Conservation (phyloP, 2,329 filamentous ascomycete species). For the Pseudomassariella vexata region DNA sequence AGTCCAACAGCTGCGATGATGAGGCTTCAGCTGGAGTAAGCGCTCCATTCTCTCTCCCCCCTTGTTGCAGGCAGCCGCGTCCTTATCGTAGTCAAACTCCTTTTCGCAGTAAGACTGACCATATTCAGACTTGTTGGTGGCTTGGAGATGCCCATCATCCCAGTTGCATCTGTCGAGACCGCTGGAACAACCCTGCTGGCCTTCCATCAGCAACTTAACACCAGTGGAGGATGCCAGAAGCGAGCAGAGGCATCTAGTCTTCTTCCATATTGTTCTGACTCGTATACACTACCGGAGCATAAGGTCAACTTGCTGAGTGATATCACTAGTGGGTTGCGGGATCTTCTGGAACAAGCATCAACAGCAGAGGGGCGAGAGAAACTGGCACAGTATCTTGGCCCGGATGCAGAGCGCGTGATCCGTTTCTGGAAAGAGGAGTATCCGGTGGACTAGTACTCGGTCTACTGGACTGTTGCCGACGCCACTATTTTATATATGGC, state of each 20-base stretch:
- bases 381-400: constrained; percentile 18
- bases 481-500: too few species aligned
- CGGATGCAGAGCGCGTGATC: constrained; percentile 18
- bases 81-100: neutral
- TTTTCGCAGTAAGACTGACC: constrained; percentile 8
- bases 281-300: constrained; percentile 18
- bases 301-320: constrained; percentile 26
- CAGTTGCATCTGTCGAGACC: constrained; percentile 28
- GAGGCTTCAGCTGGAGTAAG: constrained; percentile 39
- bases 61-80: too few species aligned
- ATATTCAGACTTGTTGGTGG: constrained; percentile 25
- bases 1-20: constrained; percentile 28
- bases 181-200: constrained; percentile 31
- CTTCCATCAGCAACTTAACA: constrained; percentile 27
- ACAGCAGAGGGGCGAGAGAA: constrained; percentile 14
- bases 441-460: constrained; percentile 14
- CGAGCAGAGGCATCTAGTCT: constrained; percentile 18
- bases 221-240: constrained; percentile 7
- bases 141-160: constrained; percentile 34
- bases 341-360: constrained; percentile 20
- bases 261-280: constrained; percentile 27
- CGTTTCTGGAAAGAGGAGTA: constrained; percentile 23
- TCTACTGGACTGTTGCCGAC: neutral
- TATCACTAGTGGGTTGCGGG: constrained; percentile 21
- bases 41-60: neutral